Conservation (phyloP, 202 grass and related monocot genomes). For the Tripidium arundinaceum region DNA sequence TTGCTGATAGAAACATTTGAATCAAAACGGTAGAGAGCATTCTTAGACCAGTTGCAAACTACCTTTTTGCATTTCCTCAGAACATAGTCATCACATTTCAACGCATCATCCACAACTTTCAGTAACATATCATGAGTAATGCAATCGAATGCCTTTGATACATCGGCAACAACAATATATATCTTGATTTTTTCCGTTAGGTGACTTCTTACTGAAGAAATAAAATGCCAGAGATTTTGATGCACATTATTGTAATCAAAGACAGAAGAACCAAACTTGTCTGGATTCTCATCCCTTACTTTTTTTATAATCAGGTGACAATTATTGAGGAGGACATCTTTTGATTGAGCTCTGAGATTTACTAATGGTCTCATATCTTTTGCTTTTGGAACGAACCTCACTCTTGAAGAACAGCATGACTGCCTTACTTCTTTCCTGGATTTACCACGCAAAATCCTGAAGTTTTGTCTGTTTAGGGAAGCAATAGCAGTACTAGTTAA, state of each 20-base stretch:
- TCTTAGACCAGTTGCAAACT: slow-evolving; percentile 39
- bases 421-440: slow-evolving; percentile 26
- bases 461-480: slow-evolving; percentile 49
- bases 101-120: slow-evolving; percentile 49
- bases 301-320: slow-evolving; percentile 61
- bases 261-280: slow-evolving; percentile 87
- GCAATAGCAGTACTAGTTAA: slow-evolving; percentile 48
- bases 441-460: slow-evolving; percentile 33
- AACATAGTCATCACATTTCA: slow-evolving; percentile 56
- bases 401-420: slow-evolving; percentile 49
- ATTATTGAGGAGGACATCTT: slow-evolving; percentile 41
- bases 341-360: slow-evolving; percentile 59
- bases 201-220: slow-evolving; percentile 44
- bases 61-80: slow-evolving; percentile 55
- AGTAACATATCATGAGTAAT: slow-evolving; percentile 65
- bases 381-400: slow-evolving; percentile 82
- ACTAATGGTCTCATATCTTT: slow-evolving; percentile 65
- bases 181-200: slow-evolving; percentile 36
- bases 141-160: slow-evolving; percentile 82
- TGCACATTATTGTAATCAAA: slow-evolving; percentile 80
- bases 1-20: slow-evolving; percentile 50
- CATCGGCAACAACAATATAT: slow-evolving; percentile 93
- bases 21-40: slow-evolving; percentile 35
- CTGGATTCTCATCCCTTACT: slow-evolving; percentile 57
- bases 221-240: slow-evolving; percentile 51